Evolutionary conservation across 176 grass and related monocot species (phyloP).

Genomic region (Puya raimondii): DNA sequence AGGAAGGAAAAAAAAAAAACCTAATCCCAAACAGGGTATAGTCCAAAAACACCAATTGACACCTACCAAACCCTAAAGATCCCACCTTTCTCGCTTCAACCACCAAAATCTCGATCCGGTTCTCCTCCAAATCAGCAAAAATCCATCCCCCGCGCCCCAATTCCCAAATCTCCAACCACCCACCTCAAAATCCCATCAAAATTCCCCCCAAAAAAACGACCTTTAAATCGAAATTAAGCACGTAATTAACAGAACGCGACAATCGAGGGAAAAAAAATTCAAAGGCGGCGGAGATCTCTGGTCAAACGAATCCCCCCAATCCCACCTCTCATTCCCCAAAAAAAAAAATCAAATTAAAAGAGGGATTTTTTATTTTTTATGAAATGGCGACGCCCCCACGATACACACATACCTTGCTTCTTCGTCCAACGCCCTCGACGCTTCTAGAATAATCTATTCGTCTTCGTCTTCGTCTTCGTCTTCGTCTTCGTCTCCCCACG

Average conservation of each 20-base stretch:
- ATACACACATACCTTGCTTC: too few species aligned
- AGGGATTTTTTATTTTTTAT: too few species aligned
- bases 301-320: neutral
- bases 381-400: too few species aligned
- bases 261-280: neutral
- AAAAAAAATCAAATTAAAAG: too few species aligned
- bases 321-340: neutral
- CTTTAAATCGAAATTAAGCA: neutral
- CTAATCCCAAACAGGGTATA: neutral
- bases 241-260: neutral
- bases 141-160: neutral
- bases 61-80: neutral
- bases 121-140: neutral
- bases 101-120: slow-evolving; percentile 7
- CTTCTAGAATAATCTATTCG: too few species aligned
- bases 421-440: too few species aligned
- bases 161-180: neutral
- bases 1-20: neutral
- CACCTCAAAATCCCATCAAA: neutral
- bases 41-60: neutral
- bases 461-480: neutral
- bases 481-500: neutral
- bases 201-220: neutral
- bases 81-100: neutral
- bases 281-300: neutral